phyloP scores from a whole-genome alignment of 495 filamentous ascomycete species.

The Staphylotrichum tortipilum region DNA sequence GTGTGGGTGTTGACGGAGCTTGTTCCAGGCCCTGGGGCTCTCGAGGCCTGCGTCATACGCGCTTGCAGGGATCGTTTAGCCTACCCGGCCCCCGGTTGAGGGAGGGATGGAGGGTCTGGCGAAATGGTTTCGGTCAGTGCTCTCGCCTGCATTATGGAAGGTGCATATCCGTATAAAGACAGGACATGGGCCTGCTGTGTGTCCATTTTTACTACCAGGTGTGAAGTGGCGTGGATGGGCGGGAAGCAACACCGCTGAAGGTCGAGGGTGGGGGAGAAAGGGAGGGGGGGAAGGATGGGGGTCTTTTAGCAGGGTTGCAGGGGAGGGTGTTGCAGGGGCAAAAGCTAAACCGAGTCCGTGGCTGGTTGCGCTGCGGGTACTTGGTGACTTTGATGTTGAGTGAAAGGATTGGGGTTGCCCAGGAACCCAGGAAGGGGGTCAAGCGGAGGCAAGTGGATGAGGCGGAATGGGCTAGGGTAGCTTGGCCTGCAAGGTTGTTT shows the following conservation, averaged over 20 bases:
- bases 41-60: slow-evolving; percentile 28
- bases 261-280: no score
- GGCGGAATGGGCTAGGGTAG: background rate
- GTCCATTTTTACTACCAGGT: slow-evolving; percentile 15
- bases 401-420: slow-evolving; percentile 7
- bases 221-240: slow-evolving; percentile 23
- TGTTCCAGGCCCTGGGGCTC: slow-evolving; percentile 24
- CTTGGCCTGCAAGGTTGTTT: slow-evolving; percentile 2
- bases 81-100: slow-evolving; percentile 20
- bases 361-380: no score
- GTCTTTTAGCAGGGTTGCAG: slow-evolving; percentile 14
- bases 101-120: slow-evolving; percentile 14
- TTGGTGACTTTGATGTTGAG: background rate
- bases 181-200: no score
- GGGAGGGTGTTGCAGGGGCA: slow-evolving; percentile 18
- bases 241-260: slow-evolving; percentile 12
- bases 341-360: slow-evolving; percentile 17
- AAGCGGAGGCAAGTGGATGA: slow-evolving; percentile 24
- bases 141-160: slow-evolving; percentile 13
- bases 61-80: slow-evolving; percentile 27
- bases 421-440: slow-evolving; percentile 19
- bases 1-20: slow-evolving; percentile 28
- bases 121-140: slow-evolving; percentile 25
- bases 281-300: slow-evolving; percentile 5
- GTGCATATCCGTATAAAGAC: no score